phyloP scores from a whole-genome alignment of 164 flowering plant genomes.

The Cinnamomum micranthum region DNA sequence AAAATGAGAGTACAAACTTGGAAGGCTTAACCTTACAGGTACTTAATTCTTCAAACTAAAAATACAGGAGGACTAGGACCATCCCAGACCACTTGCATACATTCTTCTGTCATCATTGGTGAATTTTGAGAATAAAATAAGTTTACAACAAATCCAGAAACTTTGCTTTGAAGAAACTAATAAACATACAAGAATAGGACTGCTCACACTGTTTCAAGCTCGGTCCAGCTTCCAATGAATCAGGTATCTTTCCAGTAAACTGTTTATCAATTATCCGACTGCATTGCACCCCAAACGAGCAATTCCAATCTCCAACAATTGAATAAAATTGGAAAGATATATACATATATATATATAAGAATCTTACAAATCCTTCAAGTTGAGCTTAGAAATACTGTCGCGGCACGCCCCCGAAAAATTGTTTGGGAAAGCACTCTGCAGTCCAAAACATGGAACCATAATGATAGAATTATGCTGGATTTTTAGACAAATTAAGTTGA shows the following conservation, averaged over 20 bases:
- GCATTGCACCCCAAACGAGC: conserved; percentile 1
- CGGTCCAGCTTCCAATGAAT: conserved; percentile 25
- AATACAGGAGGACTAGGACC: conserved; percentile 64
- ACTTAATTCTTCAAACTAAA: conserved; percentile 31
- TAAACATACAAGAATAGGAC: background rate
- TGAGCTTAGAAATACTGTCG: conserved; percentile 9
- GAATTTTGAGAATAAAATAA: background rate
- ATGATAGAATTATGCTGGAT: background rate
- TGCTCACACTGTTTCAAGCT: conserved; percentile 28
- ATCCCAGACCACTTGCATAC: conserved; percentile 50
- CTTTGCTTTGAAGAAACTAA: background rate
- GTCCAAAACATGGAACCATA: background rate
- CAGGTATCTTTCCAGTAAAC: conserved; percentile 40
- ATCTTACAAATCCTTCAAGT: conserved; percentile 20
- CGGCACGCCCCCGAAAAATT: conserved; percentile 22
- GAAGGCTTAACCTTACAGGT: conserved; percentile 41
- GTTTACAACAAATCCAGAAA: background rate
- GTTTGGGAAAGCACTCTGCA: conserved; percentile 22
- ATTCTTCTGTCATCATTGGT: conserved; percentile 41
- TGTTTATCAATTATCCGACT: conserved; percentile 38
- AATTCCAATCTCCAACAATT: background rate
- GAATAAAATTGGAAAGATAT: background rate
- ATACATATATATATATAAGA: background rate
- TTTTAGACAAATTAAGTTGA: background rate
- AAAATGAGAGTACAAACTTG: background rate